phyloP scores from a whole-genome alignment of 495 filamentous ascomycete genomes.

The Podospora didyma region DNA sequence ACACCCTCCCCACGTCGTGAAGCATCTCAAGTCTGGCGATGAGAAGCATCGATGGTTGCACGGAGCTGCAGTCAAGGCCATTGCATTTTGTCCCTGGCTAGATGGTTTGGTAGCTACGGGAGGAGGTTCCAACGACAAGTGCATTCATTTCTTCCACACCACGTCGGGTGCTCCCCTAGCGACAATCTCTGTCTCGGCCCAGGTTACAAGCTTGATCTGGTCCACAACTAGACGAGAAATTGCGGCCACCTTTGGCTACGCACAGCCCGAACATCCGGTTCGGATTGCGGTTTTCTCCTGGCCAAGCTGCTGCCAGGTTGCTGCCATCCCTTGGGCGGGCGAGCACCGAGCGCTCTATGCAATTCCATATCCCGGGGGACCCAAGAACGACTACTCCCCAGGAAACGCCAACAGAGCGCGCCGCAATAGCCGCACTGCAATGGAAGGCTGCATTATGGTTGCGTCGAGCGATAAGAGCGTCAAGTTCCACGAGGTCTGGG shows the following conservation, averaged over 20 bases:
- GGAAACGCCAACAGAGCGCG: slow-evolving; percentile 2
- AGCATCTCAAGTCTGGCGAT: slow-evolving; percentile 38
- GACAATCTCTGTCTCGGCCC: slow-evolving; percentile 87
- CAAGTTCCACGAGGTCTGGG: slow-evolving; percentile 96
- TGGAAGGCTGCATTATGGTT: slow-evolving; percentile 90
- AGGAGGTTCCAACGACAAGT: slow-evolving; percentile 88
- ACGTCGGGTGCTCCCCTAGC: slow-evolving; percentile 79
- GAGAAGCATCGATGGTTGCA: slow-evolving; percentile 74
- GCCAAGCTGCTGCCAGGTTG: slow-evolving; percentile 87
- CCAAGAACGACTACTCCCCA: slow-evolving; percentile 23
- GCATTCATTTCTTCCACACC: slow-evolving; percentile 94
- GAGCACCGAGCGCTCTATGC: slow-evolving; percentile 77
- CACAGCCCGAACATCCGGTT: slow-evolving; percentile 87
- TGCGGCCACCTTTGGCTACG: slow-evolving; percentile 88
- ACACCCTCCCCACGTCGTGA: slow-evolving; percentile 9
- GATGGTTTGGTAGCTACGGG: slow-evolving; percentile 84
- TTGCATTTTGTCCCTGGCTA: slow-evolving; percentile 96
- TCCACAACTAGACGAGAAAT: slow-evolving; percentile 82
- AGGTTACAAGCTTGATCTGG: slow-evolving; percentile 93
- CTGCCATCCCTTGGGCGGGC: slow-evolving; percentile 82
- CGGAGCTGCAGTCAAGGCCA: slow-evolving; percentile 89
- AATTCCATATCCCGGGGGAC: slow-evolving; percentile 62
- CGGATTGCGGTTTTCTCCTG: slow-evolving; percentile 94
- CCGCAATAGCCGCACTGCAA: slow-evolving; percentile 49
- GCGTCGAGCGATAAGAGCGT: slow-evolving; percentile 92